Evolutionary conservation across 257 asterid species (phyloP), one percentile per base, ranked within the genome.

Genomic region (Lantana camara): DNA sequence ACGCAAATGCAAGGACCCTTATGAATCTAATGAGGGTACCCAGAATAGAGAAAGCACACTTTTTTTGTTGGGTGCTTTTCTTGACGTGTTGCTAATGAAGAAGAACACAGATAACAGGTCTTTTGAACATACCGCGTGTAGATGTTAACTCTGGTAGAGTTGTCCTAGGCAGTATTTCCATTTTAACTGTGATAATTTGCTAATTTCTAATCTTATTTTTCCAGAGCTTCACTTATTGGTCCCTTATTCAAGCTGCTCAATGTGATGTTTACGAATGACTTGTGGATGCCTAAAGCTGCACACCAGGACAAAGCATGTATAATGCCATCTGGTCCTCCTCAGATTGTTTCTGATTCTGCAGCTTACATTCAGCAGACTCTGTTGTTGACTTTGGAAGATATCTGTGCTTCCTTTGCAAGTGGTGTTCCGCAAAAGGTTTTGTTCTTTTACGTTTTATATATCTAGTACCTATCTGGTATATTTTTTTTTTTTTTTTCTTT

Each of bases 11-110:
- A 80, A 68, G 65, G 72, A 65, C 32, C 71, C 58, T 57, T 69
- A 65, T 68, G 66, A 57, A 11, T 51, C 14, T 61, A 21, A 50
- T 55, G 77, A 40, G 57, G 65, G 73, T 73, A 69, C 69, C 57
- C 75, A 57, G 49, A 64, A 57, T 30, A 69, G 64, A 67, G 91
- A 80, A 70, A 83, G 52, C 70, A 51, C 67, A 10, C 69, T 77
- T 42, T 66, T 80, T 67, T 73, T 81, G 62, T 58, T 83, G 57
- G 71, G 87, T 67, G 81, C 92, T 60, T 84, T 90, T 69, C 95
- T 93, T 37, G 99, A 93, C 62, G 84, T 85, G 55, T 64, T 93
- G 74, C 86, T 85, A 7, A 72, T 90, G 69, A 93, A 93, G 77
- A 90, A 86, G 72, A 60, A 80, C 72, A 82, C 85, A 57, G 78